Evolutionary conservation across 441 rosid genomes (phyloP).

Genomic region (Kokia cookei): DNA sequence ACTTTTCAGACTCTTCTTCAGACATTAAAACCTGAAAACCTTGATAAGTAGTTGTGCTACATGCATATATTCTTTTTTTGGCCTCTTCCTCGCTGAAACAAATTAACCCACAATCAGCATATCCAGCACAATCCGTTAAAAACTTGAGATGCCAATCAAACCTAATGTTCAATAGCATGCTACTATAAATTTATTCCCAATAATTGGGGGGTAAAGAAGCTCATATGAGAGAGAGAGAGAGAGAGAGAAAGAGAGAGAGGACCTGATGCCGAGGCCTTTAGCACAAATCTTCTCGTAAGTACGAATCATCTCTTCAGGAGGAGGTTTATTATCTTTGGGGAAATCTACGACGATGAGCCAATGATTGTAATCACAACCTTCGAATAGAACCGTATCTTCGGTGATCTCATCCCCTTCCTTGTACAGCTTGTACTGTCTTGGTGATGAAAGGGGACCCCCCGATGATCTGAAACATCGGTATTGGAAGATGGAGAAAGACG

Average conservation of each 20-base stretch:
- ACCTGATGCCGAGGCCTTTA: conserved; percentile 57
- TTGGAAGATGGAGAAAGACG: conserved; percentile 8
- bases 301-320: conserved; percentile 53
- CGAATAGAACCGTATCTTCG: conserved; percentile 46
- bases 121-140: background rate
- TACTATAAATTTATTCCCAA: background rate
- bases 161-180: background rate
- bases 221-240: no score
- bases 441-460: conserved; percentile 8
- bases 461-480: conserved; percentile 27
- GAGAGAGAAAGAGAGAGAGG: background rate
- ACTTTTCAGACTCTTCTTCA: conserved; percentile 75
- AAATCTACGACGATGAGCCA: conserved; percentile 69
- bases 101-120: conserved; percentile 6
- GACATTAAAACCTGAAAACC: conserved; percentile 94
- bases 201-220: background rate
- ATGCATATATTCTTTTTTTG: conserved; percentile 73
- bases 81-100: conserved; percentile 76
- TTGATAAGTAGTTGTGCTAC: conserved; percentile 87
- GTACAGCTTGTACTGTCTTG: conserved; percentile 21
- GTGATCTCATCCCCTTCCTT: conserved; percentile 50
- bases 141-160: background rate
- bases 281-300: conserved; percentile 47
- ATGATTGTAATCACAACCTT: conserved; percentile 63
- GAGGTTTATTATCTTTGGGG: conserved; percentile 38